Conservation (phyloP, 768 basidiomycete genomes). For the Tulasnella sp. region DNA sequence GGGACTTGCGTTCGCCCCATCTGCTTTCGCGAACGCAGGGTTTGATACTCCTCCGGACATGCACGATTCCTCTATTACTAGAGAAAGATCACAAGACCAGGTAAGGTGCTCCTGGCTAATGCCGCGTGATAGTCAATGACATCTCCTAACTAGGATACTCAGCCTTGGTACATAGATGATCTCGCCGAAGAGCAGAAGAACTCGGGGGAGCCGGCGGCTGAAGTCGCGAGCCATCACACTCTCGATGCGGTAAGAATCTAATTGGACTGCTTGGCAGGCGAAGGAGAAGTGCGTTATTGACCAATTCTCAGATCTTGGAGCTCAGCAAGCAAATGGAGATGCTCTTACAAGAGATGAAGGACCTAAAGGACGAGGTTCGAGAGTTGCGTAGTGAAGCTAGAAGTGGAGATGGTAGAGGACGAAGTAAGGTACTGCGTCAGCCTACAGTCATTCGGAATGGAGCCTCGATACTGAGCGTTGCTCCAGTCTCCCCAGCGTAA, state of each 20-base stretch:
- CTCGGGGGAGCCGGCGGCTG: background rate
- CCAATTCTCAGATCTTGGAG: background rate
- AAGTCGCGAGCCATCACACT: background rate
- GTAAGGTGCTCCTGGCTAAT: too few species aligned
- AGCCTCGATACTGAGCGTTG: background rate
- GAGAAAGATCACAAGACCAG: too few species aligned
- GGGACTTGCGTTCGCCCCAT: too few species aligned
- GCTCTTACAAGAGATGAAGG: background rate
- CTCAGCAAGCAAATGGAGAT: background rate
- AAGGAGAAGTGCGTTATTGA: background rate
- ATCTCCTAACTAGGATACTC: too few species aligned
- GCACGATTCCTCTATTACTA: too few species aligned
- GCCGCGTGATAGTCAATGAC: too few species aligned
- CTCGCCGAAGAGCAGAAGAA: background rate
- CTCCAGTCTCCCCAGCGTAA: background rate
- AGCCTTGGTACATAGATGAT: background rate
- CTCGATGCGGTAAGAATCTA: background rate
- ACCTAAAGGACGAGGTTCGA: background rate
- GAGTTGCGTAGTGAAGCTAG: background rate
- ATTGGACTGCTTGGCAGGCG: background rate
- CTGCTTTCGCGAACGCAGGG: background rate
- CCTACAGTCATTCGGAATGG: background rate
- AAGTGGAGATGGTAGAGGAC: background rate
- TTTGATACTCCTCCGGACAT: too few species aligned
- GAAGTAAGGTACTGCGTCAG: background rate